Evolutionary conservation across 208 protist genomes (phyloP).

Genomic region (Trypanosomatidae sp.): DNA sequence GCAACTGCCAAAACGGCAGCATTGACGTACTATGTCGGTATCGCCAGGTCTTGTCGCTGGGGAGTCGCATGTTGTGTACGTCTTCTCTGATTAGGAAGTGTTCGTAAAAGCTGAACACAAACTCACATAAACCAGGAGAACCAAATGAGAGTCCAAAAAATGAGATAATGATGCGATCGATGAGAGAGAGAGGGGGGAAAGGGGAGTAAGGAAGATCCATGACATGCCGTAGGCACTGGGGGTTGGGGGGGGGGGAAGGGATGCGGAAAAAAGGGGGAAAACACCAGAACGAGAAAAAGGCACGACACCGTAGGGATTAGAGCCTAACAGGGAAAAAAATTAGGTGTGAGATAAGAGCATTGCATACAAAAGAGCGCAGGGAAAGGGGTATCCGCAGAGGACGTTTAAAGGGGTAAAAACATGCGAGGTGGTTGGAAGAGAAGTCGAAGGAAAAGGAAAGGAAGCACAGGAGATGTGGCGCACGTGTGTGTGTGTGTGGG

Average conservation of each 20-base stretch:
- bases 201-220: neutral
- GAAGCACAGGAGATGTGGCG: neutral
- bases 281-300: neutral
- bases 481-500: neutral
- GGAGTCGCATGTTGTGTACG: neutral
- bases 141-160: neutral
- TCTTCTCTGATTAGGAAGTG: neutral
- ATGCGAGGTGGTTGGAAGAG: neutral
- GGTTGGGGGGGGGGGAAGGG: neutral
- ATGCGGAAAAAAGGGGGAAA: constrained; percentile 4
- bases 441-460: neutral
- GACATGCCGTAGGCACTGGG: neutral
- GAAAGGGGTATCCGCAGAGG: neutral
- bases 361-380: neutral
- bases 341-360: neutral
- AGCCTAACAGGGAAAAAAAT: neutral
- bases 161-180: neutral
- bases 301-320: neutral
- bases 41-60: neutral
- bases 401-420: neutral
- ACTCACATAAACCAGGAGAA: neutral
- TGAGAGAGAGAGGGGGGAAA: constrained; percentile 3
- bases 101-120: neutral
- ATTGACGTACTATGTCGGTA: neutral
- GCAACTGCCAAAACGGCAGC: neutral